Evolutionary conservation across 2,329 filamentous ascomycete species (phyloP).

Genomic region (Nemania diffusa): DNA sequence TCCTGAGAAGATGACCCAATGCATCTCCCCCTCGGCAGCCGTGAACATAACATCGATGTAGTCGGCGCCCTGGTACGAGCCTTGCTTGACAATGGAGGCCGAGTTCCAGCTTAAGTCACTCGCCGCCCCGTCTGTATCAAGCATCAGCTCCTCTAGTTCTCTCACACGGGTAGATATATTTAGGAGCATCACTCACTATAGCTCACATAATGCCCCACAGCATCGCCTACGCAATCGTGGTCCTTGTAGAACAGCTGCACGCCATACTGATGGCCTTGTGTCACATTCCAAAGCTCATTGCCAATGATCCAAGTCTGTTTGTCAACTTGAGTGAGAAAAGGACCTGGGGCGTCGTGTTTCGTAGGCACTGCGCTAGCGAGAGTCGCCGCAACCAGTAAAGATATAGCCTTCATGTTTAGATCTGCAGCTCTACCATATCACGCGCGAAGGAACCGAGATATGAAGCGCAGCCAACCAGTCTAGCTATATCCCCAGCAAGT

Average conservation of each 20-base stretch:
- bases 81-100: constrained; percentile 53
- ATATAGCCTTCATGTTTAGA: constrained; percentile 9
- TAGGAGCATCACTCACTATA: constrained; percentile 42
- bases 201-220: constrained; percentile 48
- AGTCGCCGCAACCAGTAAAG: constrained; percentile 4
- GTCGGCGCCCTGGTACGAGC: constrained; percentile 49
- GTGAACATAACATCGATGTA: constrained; percentile 61
- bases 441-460: neutral
- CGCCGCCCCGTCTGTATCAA: constrained; percentile 55
- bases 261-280: constrained; percentile 45
- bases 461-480: neutral
- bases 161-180: neutral
- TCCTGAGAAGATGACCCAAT: constrained; percentile 62
- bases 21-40: constrained; percentile 59
- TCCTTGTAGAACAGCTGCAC: constrained; percentile 46
- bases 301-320: constrained; percentile 48
- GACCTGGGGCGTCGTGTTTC: constrained; percentile 18
- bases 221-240: constrained; percentile 47
- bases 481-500: neutral
- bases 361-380: constrained; percentile 13
- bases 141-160: neutral
- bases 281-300: constrained; percentile 49
- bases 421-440: neutral
- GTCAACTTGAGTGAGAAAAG: constrained; percentile 46
- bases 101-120: constrained; percentile 60